A percentile compares a stretch with the other conserved stretches of the same genome.
Evolutionary conservation across 495 filamentous ascomycete species (phyloP).

Genomic region (Penicillium alfredii): DNA sequence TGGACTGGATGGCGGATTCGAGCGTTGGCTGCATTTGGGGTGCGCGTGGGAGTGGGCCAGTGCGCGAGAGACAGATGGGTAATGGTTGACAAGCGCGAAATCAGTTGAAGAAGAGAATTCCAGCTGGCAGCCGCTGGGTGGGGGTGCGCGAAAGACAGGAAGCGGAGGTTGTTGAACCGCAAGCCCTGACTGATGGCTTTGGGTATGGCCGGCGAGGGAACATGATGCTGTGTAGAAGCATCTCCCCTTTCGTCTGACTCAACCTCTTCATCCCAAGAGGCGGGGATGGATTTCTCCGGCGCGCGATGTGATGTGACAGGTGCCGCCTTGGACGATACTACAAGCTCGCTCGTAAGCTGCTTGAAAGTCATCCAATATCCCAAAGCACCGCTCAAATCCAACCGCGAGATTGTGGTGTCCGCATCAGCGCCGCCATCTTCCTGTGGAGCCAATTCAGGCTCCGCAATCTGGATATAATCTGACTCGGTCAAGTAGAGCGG

Average conservation of each 20-base stretch:
- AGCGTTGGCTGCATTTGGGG: constrained; percentile 52
- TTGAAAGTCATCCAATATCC: constrained; percentile 54
- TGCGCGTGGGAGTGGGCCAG: constrained; percentile 71
- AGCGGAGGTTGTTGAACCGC: constrained; percentile 45
- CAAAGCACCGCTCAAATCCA: constrained; percentile 61
- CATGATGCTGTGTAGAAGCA: constrained; percentile 18
- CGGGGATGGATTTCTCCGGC: constrained; percentile 19
- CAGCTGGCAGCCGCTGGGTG: constrained; percentile 47
- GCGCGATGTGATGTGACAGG: constrained; percentile 3
- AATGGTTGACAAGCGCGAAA: constrained; percentile 54
- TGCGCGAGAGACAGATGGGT: constrained; percentile 73
- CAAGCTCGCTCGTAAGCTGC: constrained; percentile 50
- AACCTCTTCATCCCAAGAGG: constrained; percentile 31
- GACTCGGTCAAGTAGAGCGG: constrained; percentile 21
- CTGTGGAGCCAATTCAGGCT: constrained; percentile 6
- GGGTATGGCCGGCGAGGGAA: constrained; percentile 23
- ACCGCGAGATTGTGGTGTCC: constrained; percentile 48
- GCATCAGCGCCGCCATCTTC: constrained; percentile 15
- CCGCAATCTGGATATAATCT: constrained; percentile 8
- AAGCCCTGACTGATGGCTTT: constrained; percentile 39
- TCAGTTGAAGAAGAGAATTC: constrained; percentile 59
- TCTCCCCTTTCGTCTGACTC: constrained; percentile 30
- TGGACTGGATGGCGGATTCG: constrained; percentile 30
- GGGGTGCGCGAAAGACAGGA: constrained; percentile 48
- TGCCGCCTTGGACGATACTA: constrained; percentile 25